phyloP scores from a whole-genome alignment of 2,329 filamentous ascomycete genomes.

The Fusarium sp. region DNA sequence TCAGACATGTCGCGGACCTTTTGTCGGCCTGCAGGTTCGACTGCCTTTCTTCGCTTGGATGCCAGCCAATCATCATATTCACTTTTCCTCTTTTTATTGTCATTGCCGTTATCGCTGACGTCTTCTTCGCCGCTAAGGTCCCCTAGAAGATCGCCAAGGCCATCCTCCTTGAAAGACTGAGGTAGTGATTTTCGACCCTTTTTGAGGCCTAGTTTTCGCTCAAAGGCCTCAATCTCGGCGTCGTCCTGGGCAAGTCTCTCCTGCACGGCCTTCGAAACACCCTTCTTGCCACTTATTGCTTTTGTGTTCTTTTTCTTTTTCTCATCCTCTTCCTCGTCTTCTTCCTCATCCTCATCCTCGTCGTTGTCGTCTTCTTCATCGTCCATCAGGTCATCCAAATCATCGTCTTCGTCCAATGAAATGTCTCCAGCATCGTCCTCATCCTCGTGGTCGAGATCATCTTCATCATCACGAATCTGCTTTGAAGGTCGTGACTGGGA shows the following conservation, averaged over 20 bases:
- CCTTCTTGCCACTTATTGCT: conserved; percentile 41
- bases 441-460: conserved; percentile 11
- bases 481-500: conserved; percentile 1
- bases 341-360: conserved; percentile 25
- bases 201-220: conserved; percentile 85
- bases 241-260: conserved; percentile 81
- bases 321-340: conserved; percentile 31
- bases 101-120: conserved; percentile 59
- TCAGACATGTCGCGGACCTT: conserved; percentile 35
- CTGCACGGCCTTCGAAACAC: conserved; percentile 44
- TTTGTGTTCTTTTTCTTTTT: conserved; percentile 25
- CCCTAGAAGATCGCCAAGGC: conserved; percentile 79
- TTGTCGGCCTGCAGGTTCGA: conserved; percentile 7
- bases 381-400: conserved; percentile 36
- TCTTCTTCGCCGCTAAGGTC: conserved; percentile 60
- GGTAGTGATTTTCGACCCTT: conserved; percentile 78
- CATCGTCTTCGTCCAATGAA: conserved; percentile 38
- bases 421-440: conserved; percentile 11
- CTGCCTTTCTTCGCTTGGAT: conserved; percentile 63
- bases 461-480: conserved; percentile 27
- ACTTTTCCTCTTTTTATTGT: conserved; percentile 67
- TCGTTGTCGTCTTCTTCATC: conserved; percentile 32
- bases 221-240: conserved; percentile 85
- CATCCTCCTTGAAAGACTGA: conserved; percentile 81
- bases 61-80: conserved; percentile 70